Conservation (phyloP, 495 filamentous ascomycete species). For the Talaromyces liani region DNA sequence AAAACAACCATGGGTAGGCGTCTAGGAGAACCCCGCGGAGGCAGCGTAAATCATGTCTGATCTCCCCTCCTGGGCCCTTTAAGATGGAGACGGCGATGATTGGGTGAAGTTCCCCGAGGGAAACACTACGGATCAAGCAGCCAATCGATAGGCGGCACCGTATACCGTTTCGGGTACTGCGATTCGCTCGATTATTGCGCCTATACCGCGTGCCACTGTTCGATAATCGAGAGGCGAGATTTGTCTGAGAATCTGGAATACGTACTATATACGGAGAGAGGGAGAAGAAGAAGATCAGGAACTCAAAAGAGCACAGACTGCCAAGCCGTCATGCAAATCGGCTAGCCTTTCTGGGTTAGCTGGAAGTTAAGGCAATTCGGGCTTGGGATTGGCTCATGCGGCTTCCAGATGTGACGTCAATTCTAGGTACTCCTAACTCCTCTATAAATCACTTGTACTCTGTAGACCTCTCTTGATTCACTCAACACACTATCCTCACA, state of each 20-base stretch:
- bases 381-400: background rate
- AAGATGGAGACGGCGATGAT: background rate
- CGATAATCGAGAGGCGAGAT: background rate
- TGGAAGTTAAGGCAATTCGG: background rate
- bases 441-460: background rate
- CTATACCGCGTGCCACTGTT: background rate
- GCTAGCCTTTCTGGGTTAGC: background rate
- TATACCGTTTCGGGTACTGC: background rate
- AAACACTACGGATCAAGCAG: background rate
- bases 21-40: background rate
- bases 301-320: background rate
- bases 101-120: constrained; percentile 2
- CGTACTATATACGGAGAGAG: no score
- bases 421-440: background rate
- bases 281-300: background rate
- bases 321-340: no score
- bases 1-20: background rate
- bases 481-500: background rate
- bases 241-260: background rate
- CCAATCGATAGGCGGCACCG: background rate
- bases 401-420: constrained; percentile 4
- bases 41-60: background rate
- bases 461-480: background rate
- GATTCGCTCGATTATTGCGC: background rate
- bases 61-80: background rate